phyloP scores from a whole-genome alignment of 768 basidiomycete species.

The Wakefieldia striispora region DNA sequence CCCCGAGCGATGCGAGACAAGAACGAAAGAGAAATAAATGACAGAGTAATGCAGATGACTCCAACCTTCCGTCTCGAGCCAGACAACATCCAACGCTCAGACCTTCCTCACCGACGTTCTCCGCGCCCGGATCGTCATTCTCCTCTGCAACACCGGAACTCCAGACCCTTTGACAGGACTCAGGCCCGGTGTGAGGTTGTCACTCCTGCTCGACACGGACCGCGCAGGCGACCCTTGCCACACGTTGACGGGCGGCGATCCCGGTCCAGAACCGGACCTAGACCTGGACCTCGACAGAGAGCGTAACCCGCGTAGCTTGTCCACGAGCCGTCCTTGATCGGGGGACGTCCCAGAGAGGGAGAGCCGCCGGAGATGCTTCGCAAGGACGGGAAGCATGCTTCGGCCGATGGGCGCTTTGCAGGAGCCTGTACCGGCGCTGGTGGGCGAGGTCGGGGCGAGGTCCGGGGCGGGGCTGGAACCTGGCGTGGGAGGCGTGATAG shows the following conservation, averaged over 20 bases:
- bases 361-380: constrained; percentile 26
- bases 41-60: not conserved
- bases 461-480: constrained; percentile 1
- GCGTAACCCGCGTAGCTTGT: constrained; percentile 24
- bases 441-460: constrained; percentile 1
- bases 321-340: constrained; percentile 22
- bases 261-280: not conserved
- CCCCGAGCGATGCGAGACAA: constrained; percentile 21
- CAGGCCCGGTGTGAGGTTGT: constrained; percentile 6
- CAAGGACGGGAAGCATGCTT: constrained; percentile 31
- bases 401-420: constrained; percentile 13
- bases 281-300: constrained; percentile 14
- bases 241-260: constrained; percentile 2
- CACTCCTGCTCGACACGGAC: constrained; percentile 19
- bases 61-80: not conserved
- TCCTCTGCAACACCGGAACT: constrained; percentile 28
- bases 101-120: constrained; percentile 17
- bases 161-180: constrained; percentile 27
- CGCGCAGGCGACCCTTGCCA: constrained; percentile 20
- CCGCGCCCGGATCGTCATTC: constrained; percentile 28
- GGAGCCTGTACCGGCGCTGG: not conserved
- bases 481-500: constrained; percentile 29
- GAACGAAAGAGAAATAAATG: constrained; percentile 25
- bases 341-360: constrained; percentile 17
- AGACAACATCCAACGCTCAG: not conserved